These are phyloP conservation scores for Porogramme epimiltina DNA, from an alignment of 1,284 basidiomycete species.

Conservation along the genomic window DNA sequence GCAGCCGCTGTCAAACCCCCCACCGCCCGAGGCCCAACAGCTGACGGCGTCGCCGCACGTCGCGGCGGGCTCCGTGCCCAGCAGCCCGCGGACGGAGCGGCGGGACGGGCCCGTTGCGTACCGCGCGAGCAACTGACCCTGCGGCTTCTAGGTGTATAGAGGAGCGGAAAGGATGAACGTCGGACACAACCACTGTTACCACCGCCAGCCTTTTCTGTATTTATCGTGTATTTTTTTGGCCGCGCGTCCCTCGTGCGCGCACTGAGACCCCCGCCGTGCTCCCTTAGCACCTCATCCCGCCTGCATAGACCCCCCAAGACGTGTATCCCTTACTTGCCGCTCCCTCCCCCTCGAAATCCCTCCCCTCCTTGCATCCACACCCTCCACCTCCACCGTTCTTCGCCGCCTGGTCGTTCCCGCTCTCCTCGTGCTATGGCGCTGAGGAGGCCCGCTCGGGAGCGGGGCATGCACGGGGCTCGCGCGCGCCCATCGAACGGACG, in stretches of 20 bases:
- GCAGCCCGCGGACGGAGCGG: conserved; percentile 25
- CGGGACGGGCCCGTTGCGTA: conserved; percentile 22
- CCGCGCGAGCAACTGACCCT: conserved; percentile 17
- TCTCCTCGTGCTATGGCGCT: neutral
- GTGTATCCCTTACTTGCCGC: conserved; percentile 11
- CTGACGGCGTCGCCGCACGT: conserved; percentile 14
- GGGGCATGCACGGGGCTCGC: neutral
- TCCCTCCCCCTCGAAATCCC: neutral
- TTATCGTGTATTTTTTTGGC: conserved; percentile 26
- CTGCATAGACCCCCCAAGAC: conserved; percentile 1
- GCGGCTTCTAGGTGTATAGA: neutral
- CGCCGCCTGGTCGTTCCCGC: neutral
- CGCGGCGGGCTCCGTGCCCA: conserved; percentile 14
- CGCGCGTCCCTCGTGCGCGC: conserved; percentile 6
- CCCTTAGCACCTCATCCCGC: neutral
- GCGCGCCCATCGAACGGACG: conserved; percentile 7
- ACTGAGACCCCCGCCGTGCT: neutral
- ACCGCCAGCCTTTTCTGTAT: conserved; percentile 14
- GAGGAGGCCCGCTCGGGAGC: conserved; percentile 9
- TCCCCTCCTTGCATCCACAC: neutral
- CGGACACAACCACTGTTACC: neutral
- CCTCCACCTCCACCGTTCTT: neutral
- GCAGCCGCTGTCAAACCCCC: conserved; percentile 10
- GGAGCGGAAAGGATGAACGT: neutral
- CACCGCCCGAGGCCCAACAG: conserved; percentile 8